Conservation (phyloP, 441 rosid genomes). For the Adansonia grandidieri region DNA sequence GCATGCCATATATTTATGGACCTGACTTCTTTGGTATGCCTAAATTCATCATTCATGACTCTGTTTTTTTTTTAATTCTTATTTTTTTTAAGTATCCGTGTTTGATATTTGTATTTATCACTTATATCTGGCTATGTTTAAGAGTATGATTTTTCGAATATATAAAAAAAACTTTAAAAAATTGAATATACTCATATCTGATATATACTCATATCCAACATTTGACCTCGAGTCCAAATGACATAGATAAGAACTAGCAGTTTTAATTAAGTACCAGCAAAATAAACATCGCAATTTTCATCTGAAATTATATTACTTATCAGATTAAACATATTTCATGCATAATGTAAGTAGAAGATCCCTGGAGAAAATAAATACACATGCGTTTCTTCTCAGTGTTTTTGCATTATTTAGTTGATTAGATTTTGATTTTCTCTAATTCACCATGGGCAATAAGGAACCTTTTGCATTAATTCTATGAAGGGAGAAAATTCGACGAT, state of each 20-base stretch:
- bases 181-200: too few species aligned
- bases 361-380: background rate
- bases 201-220: too few species aligned
- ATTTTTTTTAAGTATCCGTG: too few species aligned
- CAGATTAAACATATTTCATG: background rate
- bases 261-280: background rate
- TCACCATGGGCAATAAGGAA: conserved; percentile 11
- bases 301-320: background rate
- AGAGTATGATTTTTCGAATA: too few species aligned
- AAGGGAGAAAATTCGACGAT: conserved; percentile 38
- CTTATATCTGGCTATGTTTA: too few species aligned
- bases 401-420: conserved; percentile 5
- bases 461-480: conserved; percentile 30
- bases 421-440: conserved; percentile 18
- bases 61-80: background rate
- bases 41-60: background rate
- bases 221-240: too few species aligned
- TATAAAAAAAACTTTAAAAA: too few species aligned
- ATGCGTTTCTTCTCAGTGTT: background rate
- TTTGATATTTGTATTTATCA: too few species aligned
- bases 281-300: background rate
- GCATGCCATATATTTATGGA: conserved; percentile 36
- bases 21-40: conserved; percentile 4
- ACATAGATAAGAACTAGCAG: background rate
- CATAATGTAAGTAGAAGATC: background rate